Evolutionary conservation across 2,329 filamentous ascomycete genomes (phyloP), one percentile per base, ranked within the genome.

Genomic region (Xylariaceae sp.): DNA sequence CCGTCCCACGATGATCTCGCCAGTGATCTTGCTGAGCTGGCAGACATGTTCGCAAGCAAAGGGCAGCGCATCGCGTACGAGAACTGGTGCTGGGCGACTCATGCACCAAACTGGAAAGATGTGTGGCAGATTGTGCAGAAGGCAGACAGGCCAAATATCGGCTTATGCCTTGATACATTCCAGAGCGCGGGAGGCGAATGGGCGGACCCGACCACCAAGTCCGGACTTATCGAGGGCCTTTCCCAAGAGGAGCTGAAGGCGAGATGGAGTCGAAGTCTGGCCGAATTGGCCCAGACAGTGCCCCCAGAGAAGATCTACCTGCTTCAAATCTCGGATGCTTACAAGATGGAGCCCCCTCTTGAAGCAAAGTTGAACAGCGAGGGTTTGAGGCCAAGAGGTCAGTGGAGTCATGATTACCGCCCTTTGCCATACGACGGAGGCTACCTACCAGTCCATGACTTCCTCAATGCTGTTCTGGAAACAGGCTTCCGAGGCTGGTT

Each of bases 81-180:
- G 70, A 90, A 91, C 64, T 91, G 87, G 87, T 90, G 87, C 69
- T 92, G 88, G 88, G 84, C 84, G 0, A 89, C 87, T 0, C 80
- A 83, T 45, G 85, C 87, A 0, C 80, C 84, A 0, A 76, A 72
- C 1, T 93, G 88, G 88, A 80, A 78, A 57, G 77, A 84, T 45
- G 84, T 85, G 0, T 91, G 86, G 86, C 71, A 80, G 2, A 84
- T 91, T 12, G 84, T 89, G 4, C 63, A 79, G 56, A 75, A 74
- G 42, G 85, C 84, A 2, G 71, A 88, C 58, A 70, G 83, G 2
- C 73, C 76, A 0, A 91, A 92, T 55, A 74, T 90, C 11, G 88
- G 88, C 0, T 72, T 92, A 0, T 92, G 88, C 59, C 77, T 93
- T 1, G 88, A 93, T 60, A 91, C 87, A 0, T 92, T 92, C 70